Evolutionary conservation across 768 basidiomycete genomes (phyloP), one percentile per base, ranked within the genome.

Genomic region (Candolleomyces aberdarensis): DNA sequence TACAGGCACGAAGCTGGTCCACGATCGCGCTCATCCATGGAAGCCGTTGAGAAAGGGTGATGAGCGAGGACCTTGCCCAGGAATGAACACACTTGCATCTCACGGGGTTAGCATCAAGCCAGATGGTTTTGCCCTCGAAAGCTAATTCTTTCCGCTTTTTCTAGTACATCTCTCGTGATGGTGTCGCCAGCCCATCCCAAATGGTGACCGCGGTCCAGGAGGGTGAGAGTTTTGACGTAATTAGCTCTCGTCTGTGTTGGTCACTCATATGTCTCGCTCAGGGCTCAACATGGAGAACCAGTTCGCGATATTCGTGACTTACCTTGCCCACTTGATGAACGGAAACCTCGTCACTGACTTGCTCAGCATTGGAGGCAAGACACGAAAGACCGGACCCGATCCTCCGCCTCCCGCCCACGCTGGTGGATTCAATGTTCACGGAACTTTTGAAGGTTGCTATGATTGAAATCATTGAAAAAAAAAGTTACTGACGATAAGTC

Each of bases 1-100:
- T 3, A 26, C 26, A 3, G 26, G 26, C 26, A 26, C 26, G 26
- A 64, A 64, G 47, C 63, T 64, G n/a, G 63, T 64, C 20, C 58
- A 64, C 19, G 63, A 64, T 32, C 19, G 41, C 4, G 47, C 49
- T n/a, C 67, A 68, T 54, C 67, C 67, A 5, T 68, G 64, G 64
- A 63, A 61, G 53, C 65, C 67, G 4, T 56, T 64, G 8, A 47
- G 47, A 36, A 32, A 58, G 2, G 26, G 26, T 26, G 26, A 26
- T 26, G 5, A 7, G 11, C 26, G 26, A 26, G 26, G 26, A 26
- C 26, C 26, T 3, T 26, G 26, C 26, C 26, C 26, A 26, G 26
- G 26, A 26, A 26, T 26, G 26, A 26, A 26, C 26, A 26, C 26
- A 26, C 26, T 26, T 26, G 26, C 26, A 26, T 26, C 26, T 26